phyloP scores from a whole-genome alignment of 768 basidiomycete genomes.

The Fistulinella prunicolor region DNA sequence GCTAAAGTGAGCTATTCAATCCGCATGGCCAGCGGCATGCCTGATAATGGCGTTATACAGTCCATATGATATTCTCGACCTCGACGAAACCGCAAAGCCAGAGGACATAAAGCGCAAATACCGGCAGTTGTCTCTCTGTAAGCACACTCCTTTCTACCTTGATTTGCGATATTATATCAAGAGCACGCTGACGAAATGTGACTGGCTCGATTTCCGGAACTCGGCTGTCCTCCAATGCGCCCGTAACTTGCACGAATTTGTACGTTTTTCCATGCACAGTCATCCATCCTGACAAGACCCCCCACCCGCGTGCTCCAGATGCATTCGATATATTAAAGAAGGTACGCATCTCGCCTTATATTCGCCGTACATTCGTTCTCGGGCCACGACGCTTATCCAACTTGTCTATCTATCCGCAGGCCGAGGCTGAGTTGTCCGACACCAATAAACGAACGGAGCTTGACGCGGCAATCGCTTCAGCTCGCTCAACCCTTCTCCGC shows the following conservation, averaged over 20 bases:
- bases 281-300: constrained; percentile 98
- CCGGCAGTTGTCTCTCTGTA: constrained; percentile 81
- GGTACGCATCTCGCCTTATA: constrained; percentile 38
- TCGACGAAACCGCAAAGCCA: constrained; percentile 64
- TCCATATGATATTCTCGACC: constrained; percentile 91
- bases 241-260: too few relatives aligned
- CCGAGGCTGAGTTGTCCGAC: constrained; percentile 80
- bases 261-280: constrained; percentile 57
- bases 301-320: constrained; percentile 84
- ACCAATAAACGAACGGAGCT: constrained; percentile 76
- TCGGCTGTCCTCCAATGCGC: not conserved
- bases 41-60: constrained; percentile 42
- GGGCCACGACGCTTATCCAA: too few relatives aligned
- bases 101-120: constrained; percentile 91
- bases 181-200: constrained; percentile 27
- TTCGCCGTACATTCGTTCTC: not conserved
- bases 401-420: constrained; percentile 50
- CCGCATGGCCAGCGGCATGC: not conserved
- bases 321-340: constrained; percentile 95
- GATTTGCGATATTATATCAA: constrained; percentile 1
- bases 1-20: constrained; percentile 66
- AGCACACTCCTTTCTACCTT: constrained; percentile 30
- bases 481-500: constrained; percentile 67
- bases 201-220: constrained; percentile 1
- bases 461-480: constrained; percentile 74